These are phyloP conservation scores for Calocybe gangraenosa DNA, from an alignment of 768 basidiomycete genomes.

Conservation along the genomic window DNA sequence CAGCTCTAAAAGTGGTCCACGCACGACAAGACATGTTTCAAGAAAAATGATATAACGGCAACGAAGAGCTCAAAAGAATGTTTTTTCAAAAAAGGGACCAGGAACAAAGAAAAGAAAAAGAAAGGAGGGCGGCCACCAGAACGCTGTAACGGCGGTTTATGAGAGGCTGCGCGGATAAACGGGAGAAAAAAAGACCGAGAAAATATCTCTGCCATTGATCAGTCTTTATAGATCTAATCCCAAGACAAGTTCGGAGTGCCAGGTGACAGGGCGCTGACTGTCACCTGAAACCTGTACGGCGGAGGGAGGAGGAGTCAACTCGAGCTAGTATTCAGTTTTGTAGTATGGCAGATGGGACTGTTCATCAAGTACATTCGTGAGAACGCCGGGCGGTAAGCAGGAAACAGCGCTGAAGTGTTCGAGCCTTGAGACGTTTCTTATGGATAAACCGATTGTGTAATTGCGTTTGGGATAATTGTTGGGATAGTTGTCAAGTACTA, in stretches of 20 bases:
- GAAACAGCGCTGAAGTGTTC: not conserved
- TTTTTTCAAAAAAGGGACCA: slow-evolving; percentile 14
- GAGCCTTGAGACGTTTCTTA: no score
- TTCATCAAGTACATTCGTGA: not conserved
- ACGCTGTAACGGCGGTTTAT: slow-evolving; percentile 22
- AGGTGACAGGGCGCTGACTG: slow-evolving; percentile 7
- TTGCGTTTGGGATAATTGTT: no score
- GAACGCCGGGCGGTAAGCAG: not conserved
- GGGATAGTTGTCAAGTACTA: no score
- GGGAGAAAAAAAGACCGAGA: slow-evolving; percentile 18
- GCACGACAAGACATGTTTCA: slow-evolving; percentile 19
- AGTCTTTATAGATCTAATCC: slow-evolving; percentile 3
- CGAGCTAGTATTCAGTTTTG: not conserved
- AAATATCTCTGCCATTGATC: slow-evolving; percentile 10
- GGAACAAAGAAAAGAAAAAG: not conserved
- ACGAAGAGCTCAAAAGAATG: slow-evolving; percentile 8
- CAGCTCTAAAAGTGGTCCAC: slow-evolving; percentile 29
- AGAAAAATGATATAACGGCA: slow-evolving; percentile 10
- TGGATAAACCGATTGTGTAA: no score
- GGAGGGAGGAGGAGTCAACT: not conserved
- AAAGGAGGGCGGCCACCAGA: slow-evolving; percentile 25
- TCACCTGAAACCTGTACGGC: not conserved
- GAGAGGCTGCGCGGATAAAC: slow-evolving; percentile 12
- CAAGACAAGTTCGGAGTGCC: not conserved
- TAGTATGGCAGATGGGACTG: not conserved